Conservation (phyloP, 768 basidiomycete genomes). For the Melanogaster broomeanus region DNA sequence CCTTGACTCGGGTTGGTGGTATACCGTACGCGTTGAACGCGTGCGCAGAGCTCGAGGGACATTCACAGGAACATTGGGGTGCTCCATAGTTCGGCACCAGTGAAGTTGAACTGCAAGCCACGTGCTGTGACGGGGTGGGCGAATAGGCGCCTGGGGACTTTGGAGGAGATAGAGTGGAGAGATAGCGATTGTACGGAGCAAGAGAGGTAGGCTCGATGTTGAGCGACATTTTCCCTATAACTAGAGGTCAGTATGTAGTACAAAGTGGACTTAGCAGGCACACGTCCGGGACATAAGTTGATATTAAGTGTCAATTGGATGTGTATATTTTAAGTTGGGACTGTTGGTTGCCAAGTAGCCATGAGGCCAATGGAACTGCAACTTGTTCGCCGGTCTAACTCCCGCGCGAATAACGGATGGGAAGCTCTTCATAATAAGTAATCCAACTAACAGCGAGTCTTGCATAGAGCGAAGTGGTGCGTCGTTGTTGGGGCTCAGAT, state of each 20-base stretch:
- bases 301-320: constrained; percentile 7
- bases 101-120: constrained; percentile 14
- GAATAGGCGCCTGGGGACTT: constrained; percentile 1
- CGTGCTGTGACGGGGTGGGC: constrained; percentile 4
- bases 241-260: constrained; percentile 19
- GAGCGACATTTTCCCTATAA: constrained; percentile 17
- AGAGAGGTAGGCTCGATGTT: constrained; percentile 10
- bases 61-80: not conserved
- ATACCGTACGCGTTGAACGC: not conserved
- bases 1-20: too few species aligned
- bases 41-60: not conserved
- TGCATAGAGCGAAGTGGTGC: not conserved
- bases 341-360: constrained; percentile 18
- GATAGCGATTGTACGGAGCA: constrained; percentile 5
- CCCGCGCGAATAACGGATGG: not conserved
- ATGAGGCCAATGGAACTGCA: constrained; percentile 6
- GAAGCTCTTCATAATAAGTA: not conserved
- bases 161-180: not conserved
- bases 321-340: constrained; percentile 10
- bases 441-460: not conserved
- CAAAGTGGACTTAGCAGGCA: constrained; percentile 8
- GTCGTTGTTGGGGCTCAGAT: too few species aligned
- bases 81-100: not conserved
- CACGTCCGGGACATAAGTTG: constrained; percentile 27
- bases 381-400: not conserved